phyloP scores from a whole-genome alignment of 768 basidiomycete genomes.

The Agaricus subrufescens region DNA sequence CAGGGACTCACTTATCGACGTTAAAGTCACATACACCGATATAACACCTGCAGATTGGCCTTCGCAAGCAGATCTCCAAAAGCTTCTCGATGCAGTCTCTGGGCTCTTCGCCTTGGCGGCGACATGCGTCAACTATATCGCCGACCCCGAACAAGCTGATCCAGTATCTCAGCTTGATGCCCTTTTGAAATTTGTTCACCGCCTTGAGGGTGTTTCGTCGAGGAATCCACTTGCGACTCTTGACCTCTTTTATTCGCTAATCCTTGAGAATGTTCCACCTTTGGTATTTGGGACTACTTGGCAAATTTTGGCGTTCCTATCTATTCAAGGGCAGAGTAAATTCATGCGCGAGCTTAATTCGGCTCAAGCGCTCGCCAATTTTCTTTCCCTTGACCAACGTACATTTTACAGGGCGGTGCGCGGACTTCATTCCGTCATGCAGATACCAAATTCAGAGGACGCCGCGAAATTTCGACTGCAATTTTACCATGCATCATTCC shows the following conservation, averaged over 20 bases:
- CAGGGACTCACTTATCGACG: no score
- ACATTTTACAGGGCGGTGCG: neutral
- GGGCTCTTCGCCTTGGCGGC: neutral
- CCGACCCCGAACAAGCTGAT: no score
- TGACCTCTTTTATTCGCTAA: neutral
- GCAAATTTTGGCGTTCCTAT: neutral
- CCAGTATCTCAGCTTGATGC: no score
- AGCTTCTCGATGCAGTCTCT: no score
- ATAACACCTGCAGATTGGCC: no score
- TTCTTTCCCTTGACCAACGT: neutral
- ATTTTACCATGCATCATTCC: neutral
- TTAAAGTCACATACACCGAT: no score
- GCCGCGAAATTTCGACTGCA: neutral
- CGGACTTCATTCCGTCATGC: neutral
- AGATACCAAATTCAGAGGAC: neutral
- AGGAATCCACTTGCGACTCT: no score
- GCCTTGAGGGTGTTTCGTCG: no score
- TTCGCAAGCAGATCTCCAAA: no score
- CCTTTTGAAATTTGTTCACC: no score
- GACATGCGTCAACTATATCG: neutral
- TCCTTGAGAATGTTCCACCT: neutral
- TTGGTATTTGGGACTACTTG: neutral
- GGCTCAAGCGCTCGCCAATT: neutral
- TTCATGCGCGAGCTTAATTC: neutral
- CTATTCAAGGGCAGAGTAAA: neutral